Percentiles rank a stretch among this genome's conserved stretches.
Conservation (phyloP, 768 basidiomycete genomes). For the Tulasnella sp. region DNA sequence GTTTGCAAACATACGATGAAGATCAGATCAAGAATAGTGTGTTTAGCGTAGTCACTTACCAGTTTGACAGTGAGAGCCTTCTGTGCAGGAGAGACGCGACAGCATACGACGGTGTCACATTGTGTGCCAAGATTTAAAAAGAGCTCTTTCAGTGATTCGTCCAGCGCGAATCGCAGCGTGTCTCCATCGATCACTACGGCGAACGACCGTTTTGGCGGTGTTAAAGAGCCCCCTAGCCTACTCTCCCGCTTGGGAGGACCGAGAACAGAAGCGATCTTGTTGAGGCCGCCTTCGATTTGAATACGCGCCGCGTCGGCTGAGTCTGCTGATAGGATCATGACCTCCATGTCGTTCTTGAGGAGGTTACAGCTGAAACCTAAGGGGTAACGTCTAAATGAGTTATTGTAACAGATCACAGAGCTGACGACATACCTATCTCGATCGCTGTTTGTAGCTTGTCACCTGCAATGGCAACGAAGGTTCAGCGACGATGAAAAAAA, state of each 20-base stretch:
- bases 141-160: constrained; percentile 63
- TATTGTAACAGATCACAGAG: not conserved
- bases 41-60: constrained; percentile 34
- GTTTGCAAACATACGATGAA: not conserved
- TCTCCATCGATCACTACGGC: constrained; percentile 97
- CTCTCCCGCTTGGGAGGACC: constrained; percentile 58
- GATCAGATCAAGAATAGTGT: constrained; percentile 14
- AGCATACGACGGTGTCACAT: constrained; percentile 96
- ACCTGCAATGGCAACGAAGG: constrained; percentile 34
- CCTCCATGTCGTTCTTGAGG: constrained; percentile 86
- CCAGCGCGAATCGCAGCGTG: constrained; percentile 72
- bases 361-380: constrained; percentile 84
- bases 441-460: constrained; percentile 98
- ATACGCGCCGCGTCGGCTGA: constrained; percentile 59
- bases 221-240: not conserved
- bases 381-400: not conserved
- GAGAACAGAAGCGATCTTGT: constrained; percentile 82
- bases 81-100: constrained; percentile 93
- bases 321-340: constrained; percentile 93
- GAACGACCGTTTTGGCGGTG: constrained; percentile 54
- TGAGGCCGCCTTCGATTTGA: constrained; percentile 85
- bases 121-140: constrained; percentile 91
- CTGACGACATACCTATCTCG: constrained; percentile 58
- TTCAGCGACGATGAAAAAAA: not conserved
- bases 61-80: constrained; percentile 95